phyloP scores from a whole-genome alignment of 73 alveolate genomes.

The Paramecium sonneborni region DNA sequence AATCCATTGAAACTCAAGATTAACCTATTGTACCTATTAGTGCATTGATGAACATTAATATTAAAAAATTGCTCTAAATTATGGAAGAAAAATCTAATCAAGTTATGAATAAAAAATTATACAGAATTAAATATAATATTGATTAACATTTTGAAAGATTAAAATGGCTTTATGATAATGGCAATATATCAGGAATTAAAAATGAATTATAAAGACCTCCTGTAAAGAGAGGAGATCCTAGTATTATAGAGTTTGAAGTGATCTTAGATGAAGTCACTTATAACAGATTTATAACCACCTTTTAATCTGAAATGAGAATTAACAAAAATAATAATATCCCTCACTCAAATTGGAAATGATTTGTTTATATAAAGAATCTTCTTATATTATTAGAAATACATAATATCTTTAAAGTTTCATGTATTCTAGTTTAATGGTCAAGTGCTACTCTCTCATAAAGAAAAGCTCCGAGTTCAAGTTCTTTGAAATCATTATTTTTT shows the following conservation, averaged over 20 bases:
- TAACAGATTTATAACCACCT: constrained; percentile 63
- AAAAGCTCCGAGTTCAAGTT: not conserved
- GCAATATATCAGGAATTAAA: constrained; percentile 58
- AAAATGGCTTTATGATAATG: constrained; percentile 67
- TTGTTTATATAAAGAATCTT: not conserved
- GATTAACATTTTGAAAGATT: constrained; percentile 59
- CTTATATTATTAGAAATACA: no score
- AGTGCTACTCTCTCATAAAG: not conserved
- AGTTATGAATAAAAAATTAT: constrained; percentile 51
- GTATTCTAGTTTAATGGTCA: not conserved
- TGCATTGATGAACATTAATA: constrained; percentile 62
- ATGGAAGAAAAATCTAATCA: constrained; percentile 47
- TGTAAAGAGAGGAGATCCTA: constrained; percentile 48
- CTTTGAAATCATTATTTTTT: not conserved
- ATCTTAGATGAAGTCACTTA: constrained; percentile 65
- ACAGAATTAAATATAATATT: constrained; percentile 50
- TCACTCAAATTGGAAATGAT: constrained; percentile 42
- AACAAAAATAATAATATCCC: constrained; percentile 53
- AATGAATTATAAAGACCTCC: constrained; percentile 1
- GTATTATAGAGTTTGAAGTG: constrained; percentile 47
- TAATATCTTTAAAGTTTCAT: no score
- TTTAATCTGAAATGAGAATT: constrained; percentile 33
- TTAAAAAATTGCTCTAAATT: constrained; percentile 39
- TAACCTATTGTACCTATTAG: constrained; percentile 71
- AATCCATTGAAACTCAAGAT: constrained; percentile 41